phyloP scores from a whole-genome alignment of 1,139 yeast species.

The Nakaseomyces kungkrabaensis region DNA sequence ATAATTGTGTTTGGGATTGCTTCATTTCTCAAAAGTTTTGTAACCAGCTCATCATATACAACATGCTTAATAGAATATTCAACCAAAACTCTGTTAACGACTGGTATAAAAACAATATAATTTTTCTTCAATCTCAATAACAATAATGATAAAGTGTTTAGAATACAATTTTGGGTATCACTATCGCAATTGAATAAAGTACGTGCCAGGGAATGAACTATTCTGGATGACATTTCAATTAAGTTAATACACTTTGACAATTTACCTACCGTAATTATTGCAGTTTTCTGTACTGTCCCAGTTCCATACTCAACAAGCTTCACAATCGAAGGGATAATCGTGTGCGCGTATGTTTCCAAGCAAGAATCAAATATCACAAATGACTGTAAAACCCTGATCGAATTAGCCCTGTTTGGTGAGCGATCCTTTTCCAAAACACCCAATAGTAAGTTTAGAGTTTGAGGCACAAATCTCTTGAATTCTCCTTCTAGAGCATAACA shows the following conservation, averaged over 20 bases:
- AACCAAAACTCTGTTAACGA: constrained; percentile 61
- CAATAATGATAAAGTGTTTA: constrained; percentile 74
- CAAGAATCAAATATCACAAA: constrained; percentile 85
- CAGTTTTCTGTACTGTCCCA: constrained; percentile 50
- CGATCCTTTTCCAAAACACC: constrained; percentile 73
- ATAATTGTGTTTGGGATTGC: constrained; percentile 73
- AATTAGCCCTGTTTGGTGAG: constrained; percentile 51
- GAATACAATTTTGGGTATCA: constrained; percentile 52
- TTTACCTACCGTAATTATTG: constrained; percentile 79
- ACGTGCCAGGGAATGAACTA: constrained; percentile 76
- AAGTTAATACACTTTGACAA: constrained; percentile 64
- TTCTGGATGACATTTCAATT: constrained; percentile 83
- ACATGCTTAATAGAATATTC: constrained; percentile 61
- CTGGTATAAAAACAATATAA: constrained; percentile 83
- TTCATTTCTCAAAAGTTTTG: constrained; percentile 74
- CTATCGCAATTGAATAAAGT: constrained; percentile 49
- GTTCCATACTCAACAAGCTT: constrained; percentile 66
- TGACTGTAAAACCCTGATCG: constrained; percentile 73
- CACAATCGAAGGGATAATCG: constrained; percentile 76
- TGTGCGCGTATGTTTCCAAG: constrained; percentile 79
- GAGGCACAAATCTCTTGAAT: constrained; percentile 75
- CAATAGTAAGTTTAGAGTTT: constrained; percentile 63
- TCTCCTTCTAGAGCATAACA: constrained; percentile 87
- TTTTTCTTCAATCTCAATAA: constrained; percentile 75
- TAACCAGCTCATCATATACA: constrained; percentile 71